Base-by-base conservation (phyloP, 2,329 filamentous ascomycete genomes). In the Neophaeococcomyces aloes region DNA sequence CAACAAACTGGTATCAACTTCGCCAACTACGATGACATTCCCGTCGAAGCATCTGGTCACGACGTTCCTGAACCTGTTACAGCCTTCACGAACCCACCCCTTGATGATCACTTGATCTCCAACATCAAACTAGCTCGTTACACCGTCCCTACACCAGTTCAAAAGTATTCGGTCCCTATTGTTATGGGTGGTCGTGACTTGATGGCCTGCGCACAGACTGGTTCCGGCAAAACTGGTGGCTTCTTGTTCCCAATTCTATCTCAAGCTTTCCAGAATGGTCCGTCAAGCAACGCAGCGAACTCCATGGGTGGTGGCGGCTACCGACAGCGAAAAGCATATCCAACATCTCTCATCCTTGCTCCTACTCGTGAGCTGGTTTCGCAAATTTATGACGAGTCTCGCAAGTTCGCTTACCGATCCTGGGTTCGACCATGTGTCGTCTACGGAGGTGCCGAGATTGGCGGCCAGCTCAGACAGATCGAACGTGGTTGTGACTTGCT, bases 1-100 rank as follows among this genome's bases (percentile, higher is more conserved):
- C 85, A 94, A 66, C 85, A 93, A 60, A 95, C 87, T 27, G 91
- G 91, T 68, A 96, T 98, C 83, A 98, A 98, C 78, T 98, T 98
- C 64, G 83, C 94, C 72, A 98, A 98, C 75, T 98, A 98, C 69
- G 91, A 98, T 62, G 91, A 98, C 66, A 98, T 98, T 55, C 91
- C 91, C 44, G 91, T 98, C 53, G 91, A 96, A 70, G 91, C 91
- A 52, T 95, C 89, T 48, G 91, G 91, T 48, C 81, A 86, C 42
- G 79, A 94, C 61, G 87, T 96, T 42, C 91, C 91, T 35, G 91
- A 96, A 61, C 83, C 89, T 31, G 86, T 95, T 55, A 81, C 81
- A 54, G 75, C 79, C 49, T 98, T 98, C 76, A 86, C 79, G 62
- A 94, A 91, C 68, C 91, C 91, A 54, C 91, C 91, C 59, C 76